phyloP scores from a whole-genome alignment of 768 basidiomycete species.

The Mycena floridula region DNA sequence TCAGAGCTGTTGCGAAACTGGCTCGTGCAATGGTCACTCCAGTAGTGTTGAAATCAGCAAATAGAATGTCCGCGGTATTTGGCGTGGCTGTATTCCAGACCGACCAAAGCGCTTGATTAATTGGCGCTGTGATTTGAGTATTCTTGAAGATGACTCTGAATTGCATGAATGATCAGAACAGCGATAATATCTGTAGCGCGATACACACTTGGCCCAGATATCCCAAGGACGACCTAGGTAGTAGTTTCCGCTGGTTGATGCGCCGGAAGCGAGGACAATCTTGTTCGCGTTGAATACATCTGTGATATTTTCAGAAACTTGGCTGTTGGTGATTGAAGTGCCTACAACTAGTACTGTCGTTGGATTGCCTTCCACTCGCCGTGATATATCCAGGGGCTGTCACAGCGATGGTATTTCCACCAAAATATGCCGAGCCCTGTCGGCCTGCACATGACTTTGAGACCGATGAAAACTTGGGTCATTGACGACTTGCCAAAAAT shows the following conservation, averaged over 20 bases:
- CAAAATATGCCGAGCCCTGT: conserved; percentile 37
- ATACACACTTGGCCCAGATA: no score
- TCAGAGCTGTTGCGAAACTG: conserved; percentile 33
- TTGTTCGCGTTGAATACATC: conserved; percentile 41
- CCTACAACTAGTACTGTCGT: conserved; percentile 41
- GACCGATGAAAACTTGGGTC: no score
- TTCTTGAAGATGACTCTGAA: conserved; percentile 46
- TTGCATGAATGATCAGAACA: no score
- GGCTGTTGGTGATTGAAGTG: no score
- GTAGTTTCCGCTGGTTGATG: conserved; percentile 33
- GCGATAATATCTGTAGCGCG: no score
- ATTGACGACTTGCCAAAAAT: no score
- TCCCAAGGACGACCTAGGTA: conserved; percentile 52
- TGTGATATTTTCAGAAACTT: no score
- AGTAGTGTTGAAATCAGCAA: conserved; percentile 40
- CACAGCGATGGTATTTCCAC: conserved; percentile 41
- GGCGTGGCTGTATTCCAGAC: conserved; percentile 32
- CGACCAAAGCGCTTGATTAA: conserved; percentile 40
- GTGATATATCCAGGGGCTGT: conserved; percentile 39
- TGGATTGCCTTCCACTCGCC: conserved; percentile 39
- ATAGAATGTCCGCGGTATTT: conserved; percentile 36
- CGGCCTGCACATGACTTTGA: no score
- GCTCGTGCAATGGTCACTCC: conserved; percentile 35
- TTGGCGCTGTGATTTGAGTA: conserved; percentile 32
- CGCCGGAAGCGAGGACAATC: conserved; percentile 34